Conservation (phyloP, 2,329 filamentous ascomycete genomes). For the Xylariaceae sp. region DNA sequence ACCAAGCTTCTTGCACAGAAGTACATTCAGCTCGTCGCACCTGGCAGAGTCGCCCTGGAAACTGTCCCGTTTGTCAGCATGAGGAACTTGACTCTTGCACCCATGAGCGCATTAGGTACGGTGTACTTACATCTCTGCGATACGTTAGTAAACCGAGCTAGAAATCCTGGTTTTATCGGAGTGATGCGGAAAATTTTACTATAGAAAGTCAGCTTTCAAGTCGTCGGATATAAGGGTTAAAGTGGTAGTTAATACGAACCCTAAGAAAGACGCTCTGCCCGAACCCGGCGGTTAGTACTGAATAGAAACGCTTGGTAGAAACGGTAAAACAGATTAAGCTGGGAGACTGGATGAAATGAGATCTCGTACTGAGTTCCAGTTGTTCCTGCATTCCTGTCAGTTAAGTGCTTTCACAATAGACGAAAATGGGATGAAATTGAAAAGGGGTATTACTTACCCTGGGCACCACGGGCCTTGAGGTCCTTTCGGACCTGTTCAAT, state of each 20-base stretch:
- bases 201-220: not conserved
- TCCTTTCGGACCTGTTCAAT: slow-evolving; percentile 64
- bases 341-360: no score
- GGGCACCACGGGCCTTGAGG: slow-evolving; percentile 59
- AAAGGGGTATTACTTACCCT: slow-evolving; percentile 20
- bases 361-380: slow-evolving; percentile 17
- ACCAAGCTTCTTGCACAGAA: slow-evolving; percentile 51
- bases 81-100: not conserved
- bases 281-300: not conserved
- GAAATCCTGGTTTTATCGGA: not conserved
- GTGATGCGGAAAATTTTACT: slow-evolving; percentile 1
- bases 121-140: slow-evolving; percentile 14
- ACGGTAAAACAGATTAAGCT: not conserved
- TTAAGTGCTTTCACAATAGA: not conserved
- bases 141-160: not conserved
- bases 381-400: slow-evolving; percentile 21
- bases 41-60: slow-evolving; percentile 45
- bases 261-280: slow-evolving; percentile 14
- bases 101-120: not conserved
- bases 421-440: not conserved
- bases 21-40: slow-evolving; percentile 49
- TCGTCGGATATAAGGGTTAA: no score
- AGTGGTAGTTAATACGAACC: not conserved
- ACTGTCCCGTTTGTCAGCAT: slow-evolving; percentile 29
- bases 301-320: no score